Conservation (phyloP, 2,329 filamentous ascomycete species). For the Fusarium foetens region DNA sequence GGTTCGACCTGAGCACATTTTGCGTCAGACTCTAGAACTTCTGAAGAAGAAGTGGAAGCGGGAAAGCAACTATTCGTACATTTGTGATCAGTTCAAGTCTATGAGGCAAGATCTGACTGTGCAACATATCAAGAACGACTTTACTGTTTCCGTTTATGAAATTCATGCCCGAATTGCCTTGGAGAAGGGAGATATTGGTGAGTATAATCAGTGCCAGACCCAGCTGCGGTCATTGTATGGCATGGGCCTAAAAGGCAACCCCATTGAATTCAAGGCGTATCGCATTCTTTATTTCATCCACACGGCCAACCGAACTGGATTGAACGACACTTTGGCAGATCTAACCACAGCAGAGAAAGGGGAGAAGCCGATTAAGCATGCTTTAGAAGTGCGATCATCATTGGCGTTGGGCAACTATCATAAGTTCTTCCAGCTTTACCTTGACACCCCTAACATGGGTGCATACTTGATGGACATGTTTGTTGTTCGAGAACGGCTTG, state of each 20-base stretch:
- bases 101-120: conserved; percentile 98
- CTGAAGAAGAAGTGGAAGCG: conserved; percentile 95
- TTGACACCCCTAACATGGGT: conserved; percentile 95
- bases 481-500: conserved; percentile 89
- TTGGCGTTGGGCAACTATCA: conserved; percentile 96
- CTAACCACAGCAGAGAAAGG: conserved; percentile 97
- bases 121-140: conserved; percentile 95
- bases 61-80: conserved; percentile 95
- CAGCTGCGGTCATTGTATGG: conserved; percentile 93
- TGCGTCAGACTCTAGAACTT: conserved; percentile 86
- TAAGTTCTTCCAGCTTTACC: conserved; percentile 95
- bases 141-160: conserved; percentile 96
- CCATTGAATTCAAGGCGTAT: conserved; percentile 98
- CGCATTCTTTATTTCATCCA: conserved; percentile 99
- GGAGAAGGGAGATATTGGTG: conserved; percentile 99
- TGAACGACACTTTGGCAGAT: conserved; percentile 98
- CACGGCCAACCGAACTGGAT: conserved; percentile 95
- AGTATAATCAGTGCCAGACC: conserved; percentile 99
- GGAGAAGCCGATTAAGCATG: conserved; percentile 86
- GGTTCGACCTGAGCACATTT: conserved; percentile 83
- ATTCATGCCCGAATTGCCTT: conserved; percentile 96
- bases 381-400: conserved; percentile 88
- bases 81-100: conserved; percentile 99
- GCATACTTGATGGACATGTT: conserved; percentile 99
- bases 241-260: conserved; percentile 86